phyloP scores from a whole-genome alignment of 345 rosid genomes.

The Euphorbia lathyris region DNA sequence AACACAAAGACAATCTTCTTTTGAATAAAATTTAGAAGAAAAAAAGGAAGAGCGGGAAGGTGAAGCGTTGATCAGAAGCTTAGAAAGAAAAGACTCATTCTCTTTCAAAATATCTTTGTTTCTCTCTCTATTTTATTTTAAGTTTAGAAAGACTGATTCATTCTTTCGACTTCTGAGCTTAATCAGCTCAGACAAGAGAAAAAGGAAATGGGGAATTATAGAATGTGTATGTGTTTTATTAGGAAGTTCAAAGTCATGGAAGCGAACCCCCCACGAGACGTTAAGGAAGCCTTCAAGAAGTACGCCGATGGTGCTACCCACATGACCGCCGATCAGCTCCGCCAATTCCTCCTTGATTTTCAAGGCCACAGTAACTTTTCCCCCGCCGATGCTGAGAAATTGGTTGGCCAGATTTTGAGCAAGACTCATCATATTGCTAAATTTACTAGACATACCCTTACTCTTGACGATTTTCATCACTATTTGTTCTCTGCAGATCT shows the following conservation, averaged over 20 bases:
- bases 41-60: constrained; percentile 15
- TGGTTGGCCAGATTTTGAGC: constrained; percentile 52
- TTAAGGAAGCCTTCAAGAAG: constrained; percentile 47
- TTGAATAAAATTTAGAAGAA: too few relatives aligned
- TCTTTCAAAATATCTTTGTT: too few relatives aligned
- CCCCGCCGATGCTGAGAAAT: constrained; percentile 46
- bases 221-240: constrained; percentile 64
- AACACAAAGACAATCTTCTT: too few relatives aligned
- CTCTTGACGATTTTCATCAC: constrained; percentile 31
- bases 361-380: constrained; percentile 38
- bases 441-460: constrained; percentile 57
- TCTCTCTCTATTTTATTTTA: too few relatives aligned
- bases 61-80: constrained; percentile 2
- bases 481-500: constrained; percentile 31
- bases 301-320: constrained; percentile 52
- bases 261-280: constrained; percentile 65
- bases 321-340: constrained; percentile 70
- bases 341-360: constrained; percentile 46
- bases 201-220: constrained; percentile 54
- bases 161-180: too few relatives aligned
- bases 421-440: constrained; percentile 58
- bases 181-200: background rate
- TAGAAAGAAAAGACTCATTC: background rate
- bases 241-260: constrained; percentile 63
- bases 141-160: too few relatives aligned